Percentiles rank a stretch among this genome's conserved stretches.
phyloP scores from a whole-genome alignment of 169 alveolate species.

The Plasmodium chabaudi region DNA sequence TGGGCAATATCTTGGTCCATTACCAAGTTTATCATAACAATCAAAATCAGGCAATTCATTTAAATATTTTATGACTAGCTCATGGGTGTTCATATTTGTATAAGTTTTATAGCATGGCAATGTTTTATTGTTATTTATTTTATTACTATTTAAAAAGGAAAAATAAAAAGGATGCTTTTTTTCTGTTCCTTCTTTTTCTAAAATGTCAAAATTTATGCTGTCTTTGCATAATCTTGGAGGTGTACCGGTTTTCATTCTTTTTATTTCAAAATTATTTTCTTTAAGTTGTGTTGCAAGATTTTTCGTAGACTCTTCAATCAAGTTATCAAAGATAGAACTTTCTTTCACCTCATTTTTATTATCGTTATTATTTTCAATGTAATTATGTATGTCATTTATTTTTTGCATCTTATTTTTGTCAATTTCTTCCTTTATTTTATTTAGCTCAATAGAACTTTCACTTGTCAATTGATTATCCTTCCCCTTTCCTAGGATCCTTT shows the following conservation, averaged over 20 bases:
- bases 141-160: constrained; percentile 83
- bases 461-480: not conserved
- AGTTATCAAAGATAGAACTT: constrained; percentile 14
- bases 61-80: constrained; percentile 80
- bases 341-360: not conserved
- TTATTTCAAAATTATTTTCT: constrained; percentile 77
- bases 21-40: constrained; percentile 86
- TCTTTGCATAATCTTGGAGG: constrained; percentile 91
- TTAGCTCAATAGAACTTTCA: not conserved
- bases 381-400: not conserved
- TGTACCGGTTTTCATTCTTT: constrained; percentile 89
- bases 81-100: constrained; percentile 89
- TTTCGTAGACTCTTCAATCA: constrained; percentile 42
- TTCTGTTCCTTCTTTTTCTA: constrained; percentile 90
- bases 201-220: constrained; percentile 85
- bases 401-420: not conserved
- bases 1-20: constrained; percentile 96
- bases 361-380: not conserved
- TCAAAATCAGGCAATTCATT: constrained; percentile 85
- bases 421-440: not conserved
- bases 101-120: constrained; percentile 88
- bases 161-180: constrained; percentile 85
- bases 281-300: constrained; percentile 40
- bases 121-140: constrained; percentile 66
- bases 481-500: constrained; percentile 5